Conservation (phyloP, 768 basidiomycete genomes). For the Roridomyces roridus region DNA sequence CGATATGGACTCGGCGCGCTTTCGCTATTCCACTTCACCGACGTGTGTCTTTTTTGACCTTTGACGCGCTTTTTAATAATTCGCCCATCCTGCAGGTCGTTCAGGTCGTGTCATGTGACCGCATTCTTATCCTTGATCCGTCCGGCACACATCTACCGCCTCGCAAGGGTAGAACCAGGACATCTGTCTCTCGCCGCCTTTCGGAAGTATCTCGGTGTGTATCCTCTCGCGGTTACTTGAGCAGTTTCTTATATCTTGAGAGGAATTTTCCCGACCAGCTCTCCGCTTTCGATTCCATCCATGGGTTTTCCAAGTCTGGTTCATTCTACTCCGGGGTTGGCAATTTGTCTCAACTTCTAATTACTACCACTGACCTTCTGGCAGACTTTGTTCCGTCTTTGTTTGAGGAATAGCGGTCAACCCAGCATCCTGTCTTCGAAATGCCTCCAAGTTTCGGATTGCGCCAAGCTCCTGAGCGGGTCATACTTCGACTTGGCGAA, state of each 20-base stretch:
- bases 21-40: slow-evolving; percentile 35
- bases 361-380: too few species aligned
- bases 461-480: slow-evolving; percentile 18
- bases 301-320: slow-evolving; percentile 21
- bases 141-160: slow-evolving; percentile 28
- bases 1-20: slow-evolving; percentile 38
- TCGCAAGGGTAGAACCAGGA: slow-evolving; percentile 11
- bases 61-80: background rate
- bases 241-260: background rate
- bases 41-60: slow-evolving; percentile 22
- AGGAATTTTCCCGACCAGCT: slow-evolving; percentile 25
- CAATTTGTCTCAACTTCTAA: background rate
- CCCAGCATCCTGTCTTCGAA: slow-evolving; percentile 13
- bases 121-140: slow-evolving; percentile 34
- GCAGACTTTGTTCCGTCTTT: slow-evolving; percentile 30
- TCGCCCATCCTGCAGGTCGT: slow-evolving; percentile 22
- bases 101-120: slow-evolving; percentile 29
- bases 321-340: slow-evolving; percentile 14
- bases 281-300: slow-evolving; percentile 12
- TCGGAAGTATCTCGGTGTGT: slow-evolving; percentile 10
- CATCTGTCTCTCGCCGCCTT: slow-evolving; percentile 7
- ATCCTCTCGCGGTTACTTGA: background rate
- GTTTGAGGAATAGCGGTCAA: slow-evolving; percentile 18
- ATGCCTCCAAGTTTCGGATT: slow-evolving; percentile 10
- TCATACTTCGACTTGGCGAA: slow-evolving; percentile 17